phyloP scores from a whole-genome alignment of 331 rosid genomes.

The Cydonia oblonga region DNA sequence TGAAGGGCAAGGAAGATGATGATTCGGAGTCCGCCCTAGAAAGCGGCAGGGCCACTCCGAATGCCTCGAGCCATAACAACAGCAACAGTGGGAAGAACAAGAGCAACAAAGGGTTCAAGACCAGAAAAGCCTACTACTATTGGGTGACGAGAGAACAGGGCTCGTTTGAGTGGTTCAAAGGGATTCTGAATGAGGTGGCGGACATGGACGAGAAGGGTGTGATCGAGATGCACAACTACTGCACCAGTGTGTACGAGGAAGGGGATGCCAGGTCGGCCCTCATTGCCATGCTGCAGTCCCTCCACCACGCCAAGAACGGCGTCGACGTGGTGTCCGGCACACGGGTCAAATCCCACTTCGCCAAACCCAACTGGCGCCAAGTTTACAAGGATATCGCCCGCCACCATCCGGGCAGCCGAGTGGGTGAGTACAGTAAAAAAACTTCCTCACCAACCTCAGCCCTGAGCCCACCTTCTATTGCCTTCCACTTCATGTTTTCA shows the following conservation, averaged over 20 bases:
- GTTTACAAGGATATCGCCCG: slow-evolving; percentile 64
- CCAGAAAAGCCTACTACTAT: slow-evolving; percentile 62
- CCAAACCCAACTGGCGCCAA: slow-evolving; percentile 75
- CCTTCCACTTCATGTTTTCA: not conserved
- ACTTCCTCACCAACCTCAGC: not conserved
- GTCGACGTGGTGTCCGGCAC: slow-evolving; percentile 83
- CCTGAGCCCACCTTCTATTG: not conserved
- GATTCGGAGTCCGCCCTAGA: slow-evolving; percentile 11
- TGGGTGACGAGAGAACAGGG: slow-evolving; percentile 92
- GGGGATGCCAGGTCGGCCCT: slow-evolving; percentile 89
- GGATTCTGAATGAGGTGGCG: slow-evolving; percentile 72
- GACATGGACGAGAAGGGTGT: slow-evolving; percentile 54
- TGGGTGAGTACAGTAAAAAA: slow-evolving; percentile 27
- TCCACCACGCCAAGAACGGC: slow-evolving; percentile 75
- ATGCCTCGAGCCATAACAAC: not conserved
- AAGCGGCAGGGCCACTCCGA: slow-evolving; percentile 1
- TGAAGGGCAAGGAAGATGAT: slow-evolving; percentile 9
- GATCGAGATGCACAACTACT: slow-evolving; percentile 70
- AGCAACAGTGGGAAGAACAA: slow-evolving; percentile 2
- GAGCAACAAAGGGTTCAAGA: slow-evolving; percentile 22
- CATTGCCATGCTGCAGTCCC: slow-evolving; percentile 77
- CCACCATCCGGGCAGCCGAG: slow-evolving; percentile 43
- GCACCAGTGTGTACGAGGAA: slow-evolving; percentile 87
- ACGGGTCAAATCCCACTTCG: slow-evolving; percentile 74
- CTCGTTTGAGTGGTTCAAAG: slow-evolving; percentile 84